Evolutionary conservation across 2,329 filamentous ascomycete species (phyloP), one percentile per base, ranked within the genome.

Genomic region (Fulvia fulva): DNA sequence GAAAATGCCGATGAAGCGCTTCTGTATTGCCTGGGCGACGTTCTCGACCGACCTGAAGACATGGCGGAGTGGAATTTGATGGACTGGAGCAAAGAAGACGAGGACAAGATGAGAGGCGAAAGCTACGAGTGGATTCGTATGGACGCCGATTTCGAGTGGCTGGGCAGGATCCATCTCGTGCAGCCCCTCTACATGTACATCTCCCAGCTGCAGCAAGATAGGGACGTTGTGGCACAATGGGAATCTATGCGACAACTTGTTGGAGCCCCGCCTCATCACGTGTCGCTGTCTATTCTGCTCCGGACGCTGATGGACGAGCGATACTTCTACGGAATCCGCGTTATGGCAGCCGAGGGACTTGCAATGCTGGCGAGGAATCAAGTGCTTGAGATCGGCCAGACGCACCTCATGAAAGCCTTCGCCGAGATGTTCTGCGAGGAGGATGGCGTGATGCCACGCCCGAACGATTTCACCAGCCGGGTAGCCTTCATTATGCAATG

Each of bases 91-190:
- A 84, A 88, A 59, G 90, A 95, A 56, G 90, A 93, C 16, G 92
- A 97, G 74, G 83, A 88, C 34, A 87, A 86, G 68, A 97, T 99
- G 92, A 91, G 94, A 57, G 86, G 91, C 63, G 94, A 99, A 71
- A 96, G 91, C 0, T 99, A 97, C 69, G 94, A 99, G 73, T 99
- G 95, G 94, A 96, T 99, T 66, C 88, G 94, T 21, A 89, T 97
- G 76, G 94, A 99, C 73, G 92, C 93, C 16, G 95, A 99, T 74
- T 97, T 97, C 66, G 94, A 99, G 73, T 99, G 94, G 94, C 87
- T 97, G 58, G 94, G 89, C 74, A 87, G 87, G 65, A 89, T 96
- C 74, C 87, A 88, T 60, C 77, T 88, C 51, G 87, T 87, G 63
- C 91, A 97, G 82, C 91, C 91, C 47, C 85, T 90, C 4, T 97